These are phyloP conservation scores for Candida dubliniensis DNA, from an alignment of 1,139 yeast species.

Conservation along the genomic window DNA sequence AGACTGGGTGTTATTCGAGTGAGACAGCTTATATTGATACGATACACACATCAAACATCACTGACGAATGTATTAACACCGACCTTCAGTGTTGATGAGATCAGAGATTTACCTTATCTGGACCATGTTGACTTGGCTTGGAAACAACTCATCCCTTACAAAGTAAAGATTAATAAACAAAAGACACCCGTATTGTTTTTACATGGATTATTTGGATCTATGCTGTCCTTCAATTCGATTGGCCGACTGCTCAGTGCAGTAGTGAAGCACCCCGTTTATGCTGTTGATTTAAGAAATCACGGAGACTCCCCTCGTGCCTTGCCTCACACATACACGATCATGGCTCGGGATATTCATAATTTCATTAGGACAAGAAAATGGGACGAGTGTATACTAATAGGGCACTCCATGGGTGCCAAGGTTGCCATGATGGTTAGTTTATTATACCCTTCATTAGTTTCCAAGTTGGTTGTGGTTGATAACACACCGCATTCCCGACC, in stretches of 20 bases:
- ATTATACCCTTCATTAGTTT: conserved; percentile 36
- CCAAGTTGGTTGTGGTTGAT: conserved; percentile 46
- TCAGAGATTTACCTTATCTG: conserved; percentile 12
- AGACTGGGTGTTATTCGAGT: neutral
- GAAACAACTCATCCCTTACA: conserved; percentile 8
- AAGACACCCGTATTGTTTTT: conserved; percentile 39
- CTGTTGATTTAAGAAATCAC: conserved; percentile 55
- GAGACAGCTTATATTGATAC: neutral
- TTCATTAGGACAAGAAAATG: conserved; percentile 25
- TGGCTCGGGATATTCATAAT: conserved; percentile 44
- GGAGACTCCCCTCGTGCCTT: conserved; percentile 46
- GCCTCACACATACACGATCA: conserved; percentile 44
- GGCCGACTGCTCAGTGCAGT: conserved; percentile 33
- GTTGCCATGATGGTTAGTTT: conserved; percentile 49
- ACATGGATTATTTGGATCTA: conserved; percentile 53
- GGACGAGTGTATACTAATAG: conserved; percentile 36
- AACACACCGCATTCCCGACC: conserved; percentile 41
- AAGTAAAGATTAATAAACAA: conserved; percentile 2
- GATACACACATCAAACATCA: neutral
- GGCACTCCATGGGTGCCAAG: conserved; percentile 59
- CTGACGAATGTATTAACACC: conserved; percentile 1
- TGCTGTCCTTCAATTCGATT: conserved; percentile 38
- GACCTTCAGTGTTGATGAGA: conserved; percentile 9
- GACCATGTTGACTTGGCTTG: conserved; percentile 11
- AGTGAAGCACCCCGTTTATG: conserved; percentile 34